Conservation (phyloP, 1,284 basidiomycete species). For the Boletellus deceptivus region DNA sequence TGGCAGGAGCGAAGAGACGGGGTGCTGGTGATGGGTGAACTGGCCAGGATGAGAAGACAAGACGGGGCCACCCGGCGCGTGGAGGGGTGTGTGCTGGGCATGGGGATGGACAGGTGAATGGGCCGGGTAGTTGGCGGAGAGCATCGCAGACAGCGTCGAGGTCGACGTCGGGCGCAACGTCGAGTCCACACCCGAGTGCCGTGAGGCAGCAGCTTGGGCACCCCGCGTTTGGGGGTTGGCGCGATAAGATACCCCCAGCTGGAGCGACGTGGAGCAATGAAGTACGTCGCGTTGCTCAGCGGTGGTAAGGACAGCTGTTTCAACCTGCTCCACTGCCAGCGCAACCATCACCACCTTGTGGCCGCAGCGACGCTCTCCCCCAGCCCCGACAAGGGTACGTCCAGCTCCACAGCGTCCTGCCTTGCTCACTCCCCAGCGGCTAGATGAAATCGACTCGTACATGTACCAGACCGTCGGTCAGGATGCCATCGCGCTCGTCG, state of each 20-base stretch:
- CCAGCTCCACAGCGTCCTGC: constrained; percentile 8
- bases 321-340: constrained; percentile 87
- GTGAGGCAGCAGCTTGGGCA: neutral
- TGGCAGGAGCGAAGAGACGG: constrained; percentile 36
- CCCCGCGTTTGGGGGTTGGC: constrained; percentile 22
- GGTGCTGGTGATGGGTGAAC: constrained; percentile 27
- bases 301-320: constrained; percentile 99
- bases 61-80: constrained; percentile 6
- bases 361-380: constrained; percentile 91
- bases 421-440: constrained; percentile 17
- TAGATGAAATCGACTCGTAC: constrained; percentile 98
- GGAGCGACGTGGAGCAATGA: constrained; percentile 60
- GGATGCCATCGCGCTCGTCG: constrained; percentile 87
- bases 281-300: constrained; percentile 92
- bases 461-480: constrained; percentile 99
- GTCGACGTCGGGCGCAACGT: constrained; percentile 1
- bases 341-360: constrained; percentile 86
- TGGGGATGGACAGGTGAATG: constrained; percentile 19
- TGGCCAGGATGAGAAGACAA: constrained; percentile 20
- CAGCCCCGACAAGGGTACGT: constrained; percentile 76
- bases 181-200: neutral
- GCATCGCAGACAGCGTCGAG: constrained; percentile 17
- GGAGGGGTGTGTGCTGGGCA: constrained; percentile 19
- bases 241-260: constrained; percentile 25
- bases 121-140: constrained; percentile 27